phyloP scores from a whole-genome alignment of 2,329 filamentous ascomycete species.

The Alternaria gaisen region DNA sequence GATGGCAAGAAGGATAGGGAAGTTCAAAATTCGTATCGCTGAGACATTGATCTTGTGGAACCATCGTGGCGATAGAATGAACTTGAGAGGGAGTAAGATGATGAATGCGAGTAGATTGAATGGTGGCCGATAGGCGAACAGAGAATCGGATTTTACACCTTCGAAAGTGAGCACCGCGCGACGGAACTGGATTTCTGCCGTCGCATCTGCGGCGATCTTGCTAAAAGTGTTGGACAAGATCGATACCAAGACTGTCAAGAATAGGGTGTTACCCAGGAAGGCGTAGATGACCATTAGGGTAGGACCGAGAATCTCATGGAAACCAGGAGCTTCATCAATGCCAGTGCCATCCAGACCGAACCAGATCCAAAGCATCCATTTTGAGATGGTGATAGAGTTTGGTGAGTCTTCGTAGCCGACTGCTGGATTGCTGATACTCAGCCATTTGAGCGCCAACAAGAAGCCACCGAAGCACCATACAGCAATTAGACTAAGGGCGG shows the following conservation, averaged over 20 bases:
- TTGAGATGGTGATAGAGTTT: constrained; percentile 74
- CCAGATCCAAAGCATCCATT: constrained; percentile 96
- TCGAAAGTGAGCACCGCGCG: constrained; percentile 83
- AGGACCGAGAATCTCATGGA: constrained; percentile 82
- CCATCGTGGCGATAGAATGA: constrained; percentile 80
- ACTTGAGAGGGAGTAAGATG: constrained; percentile 78
- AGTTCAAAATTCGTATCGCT: constrained; percentile 76
- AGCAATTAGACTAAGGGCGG: constrained; percentile 76
- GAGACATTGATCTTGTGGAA: constrained; percentile 91
- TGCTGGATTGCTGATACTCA: constrained; percentile 59
- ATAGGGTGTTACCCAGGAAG: constrained; percentile 86
- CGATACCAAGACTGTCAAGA: constrained; percentile 87
- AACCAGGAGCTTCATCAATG: constrained; percentile 68
- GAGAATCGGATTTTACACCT: constrained; percentile 83
- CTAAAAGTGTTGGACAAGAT: constrained; percentile 87
- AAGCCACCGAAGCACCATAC: constrained; percentile 88
- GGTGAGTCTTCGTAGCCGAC: constrained; percentile 54
- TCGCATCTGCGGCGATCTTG: constrained; percentile 77
- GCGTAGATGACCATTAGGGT: constrained; percentile 83
- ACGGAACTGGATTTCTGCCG: constrained; percentile 84
- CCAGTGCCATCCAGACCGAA: constrained; percentile 80
- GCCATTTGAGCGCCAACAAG: constrained; percentile 79
- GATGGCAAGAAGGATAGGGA: constrained; percentile 77
- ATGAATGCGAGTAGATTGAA: constrained; percentile 83
- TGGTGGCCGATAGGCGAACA: constrained; percentile 83